phyloP scores from a whole-genome alignment of 306 rosid species.

The Vigna hirtella region DNA sequence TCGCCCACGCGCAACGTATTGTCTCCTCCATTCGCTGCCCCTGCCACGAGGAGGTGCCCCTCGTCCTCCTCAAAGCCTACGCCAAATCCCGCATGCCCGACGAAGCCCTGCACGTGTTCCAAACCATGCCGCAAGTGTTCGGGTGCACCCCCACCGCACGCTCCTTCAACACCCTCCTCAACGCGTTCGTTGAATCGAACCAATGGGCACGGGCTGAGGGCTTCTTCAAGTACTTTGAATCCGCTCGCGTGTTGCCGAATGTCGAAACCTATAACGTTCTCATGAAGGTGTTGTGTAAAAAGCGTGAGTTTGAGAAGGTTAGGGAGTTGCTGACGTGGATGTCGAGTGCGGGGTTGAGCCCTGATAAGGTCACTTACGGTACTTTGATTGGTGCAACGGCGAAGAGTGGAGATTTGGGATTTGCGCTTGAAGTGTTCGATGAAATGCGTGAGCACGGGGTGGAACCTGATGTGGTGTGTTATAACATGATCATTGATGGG shows the following conservation, averaged over 20 bases:
- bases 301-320: conserved; percentile 70
- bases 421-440: conserved; percentile 80
- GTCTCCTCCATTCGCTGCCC: conserved; percentile 58
- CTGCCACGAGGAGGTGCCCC: conserved; percentile 79
- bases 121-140: conserved; percentile 71
- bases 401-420: conserved; percentile 57
- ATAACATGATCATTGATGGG: conserved; percentile 83
- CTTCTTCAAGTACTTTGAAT: conserved; percentile 63
- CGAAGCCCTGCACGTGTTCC: conserved; percentile 68
- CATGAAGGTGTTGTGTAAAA: conserved; percentile 78
- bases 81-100: conserved; percentile 78
- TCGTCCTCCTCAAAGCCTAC: conserved; percentile 77
- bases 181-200: conserved; percentile 70
- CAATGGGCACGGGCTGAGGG: conserved; percentile 77
- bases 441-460: conserved; percentile 86
- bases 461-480: conserved; percentile 77
- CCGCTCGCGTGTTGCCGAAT: conserved; percentile 66
- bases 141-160: conserved; percentile 72
- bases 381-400: conserved; percentile 63
- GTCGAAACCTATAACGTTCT: conserved; percentile 72
- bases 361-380: conserved; percentile 74
- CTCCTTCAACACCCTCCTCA: conserved; percentile 76
- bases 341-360: conserved; percentile 63
- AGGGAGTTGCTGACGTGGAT: conserved; percentile 70
- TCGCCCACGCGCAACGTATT: conserved; percentile 52